Evolutionary conservation across 768 basidiomycete genomes (phyloP), one percentile per base, ranked within the genome.

Genomic region (Collybiopsis luxurians): DNA sequence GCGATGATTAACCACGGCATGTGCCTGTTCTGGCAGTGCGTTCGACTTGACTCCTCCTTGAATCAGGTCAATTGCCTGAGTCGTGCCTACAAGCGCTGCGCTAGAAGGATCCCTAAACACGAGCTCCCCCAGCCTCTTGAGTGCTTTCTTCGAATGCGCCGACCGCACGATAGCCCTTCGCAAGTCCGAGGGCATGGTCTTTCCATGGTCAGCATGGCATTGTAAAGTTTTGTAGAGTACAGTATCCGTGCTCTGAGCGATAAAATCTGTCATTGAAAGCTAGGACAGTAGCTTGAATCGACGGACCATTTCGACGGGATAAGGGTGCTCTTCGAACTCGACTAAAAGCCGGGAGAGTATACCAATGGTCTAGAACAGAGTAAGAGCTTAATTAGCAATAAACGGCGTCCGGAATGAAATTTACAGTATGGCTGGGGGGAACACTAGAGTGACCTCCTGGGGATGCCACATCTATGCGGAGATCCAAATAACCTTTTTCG

Each of bases 401-500:
- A 44, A 19, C n/a, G 26, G 36, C 21, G 19, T 13, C 17, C 39
- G 27, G 19, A 15, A 42, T 24, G 38, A 4, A 46, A 36, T 3
- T 43, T 61, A 76, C 83, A 2, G 87, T 89, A 58, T 90, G 86
- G 9, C 64, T 57, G 12, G 83, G 83, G 15, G 88, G 87, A 3
- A 85, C 67, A 61, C 80, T 82, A 2, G 86, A 86, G 61, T 88
- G 87, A 0, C 87, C 87, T 4, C 87, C 87, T 0, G 79, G 70
- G 2, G 79, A 71, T 38, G 69, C 61, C 9, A 86, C 78, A 30
- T 78, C 71, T 17, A 86, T 64, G 26, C 64, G 67, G 3, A 79
- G 57, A 52, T 63, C 61, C 10, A 65, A 31, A n/a, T 38, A 47
- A 3, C 44, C 50, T 64, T 82, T 85, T 65, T 85, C 83, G 0